Conservation (phyloP, 2,329 filamentous ascomycete species). For the Paracorniculantispora psalliotae region DNA sequence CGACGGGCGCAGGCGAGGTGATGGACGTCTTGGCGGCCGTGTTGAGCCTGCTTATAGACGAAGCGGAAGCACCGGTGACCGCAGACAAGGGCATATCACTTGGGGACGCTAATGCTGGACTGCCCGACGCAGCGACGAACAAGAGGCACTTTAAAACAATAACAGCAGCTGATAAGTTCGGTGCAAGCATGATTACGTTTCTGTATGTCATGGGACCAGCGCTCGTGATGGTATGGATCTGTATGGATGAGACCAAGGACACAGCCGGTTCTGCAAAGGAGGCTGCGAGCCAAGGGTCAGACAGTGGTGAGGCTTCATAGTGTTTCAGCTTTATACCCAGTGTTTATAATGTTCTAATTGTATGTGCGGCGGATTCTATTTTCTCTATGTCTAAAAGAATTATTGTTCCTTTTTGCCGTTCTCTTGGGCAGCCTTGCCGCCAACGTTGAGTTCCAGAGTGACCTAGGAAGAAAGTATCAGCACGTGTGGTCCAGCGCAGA, state of each 20-base stretch:
- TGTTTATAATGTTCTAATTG: neutral
- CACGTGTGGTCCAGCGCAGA: neutral
- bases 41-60: constrained; percentile 41
- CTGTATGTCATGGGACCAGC: neutral
- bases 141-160: neutral
- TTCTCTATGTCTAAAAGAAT: too few relatives aligned
- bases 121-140: constrained; percentile 14
- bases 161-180: constrained; percentile 3
- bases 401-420: neutral
- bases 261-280: neutral
- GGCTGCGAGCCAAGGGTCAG: neutral
- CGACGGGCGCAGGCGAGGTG: constrained; percentile 52
- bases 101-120: constrained; percentile 37
- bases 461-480: neutral
- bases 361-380: neutral
- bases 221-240: neutral
- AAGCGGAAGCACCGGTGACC: constrained; percentile 38
- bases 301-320: neutral
- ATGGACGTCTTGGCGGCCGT: constrained; percentile 55
- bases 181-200: constrained; percentile 1
- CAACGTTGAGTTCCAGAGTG: constrained; percentile 10
- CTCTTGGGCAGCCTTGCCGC: constrained; percentile 1
- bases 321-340: neutral
- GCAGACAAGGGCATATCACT: constrained; percentile 43
- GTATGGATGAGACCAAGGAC: neutral